phyloP scores from a whole-genome alignment of 2,329 filamentous ascomycete genomes.

The Fusarium sp. region DNA sequence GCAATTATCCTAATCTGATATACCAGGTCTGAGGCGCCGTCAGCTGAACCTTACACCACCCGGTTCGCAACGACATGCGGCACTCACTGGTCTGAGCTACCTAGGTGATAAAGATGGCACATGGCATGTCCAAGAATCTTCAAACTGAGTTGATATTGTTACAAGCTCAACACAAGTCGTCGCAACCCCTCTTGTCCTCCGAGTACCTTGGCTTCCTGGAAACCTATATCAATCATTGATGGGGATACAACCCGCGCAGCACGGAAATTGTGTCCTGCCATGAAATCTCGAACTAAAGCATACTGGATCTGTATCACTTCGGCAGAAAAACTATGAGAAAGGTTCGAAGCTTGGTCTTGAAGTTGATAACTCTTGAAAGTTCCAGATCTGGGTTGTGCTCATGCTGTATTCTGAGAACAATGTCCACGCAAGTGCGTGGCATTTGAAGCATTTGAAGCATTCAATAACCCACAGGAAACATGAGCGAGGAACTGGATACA shows the following conservation, averaged over 20 bases:
- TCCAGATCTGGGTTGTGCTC: not conserved
- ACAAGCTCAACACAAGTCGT: not conserved
- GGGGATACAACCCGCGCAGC: not conserved
- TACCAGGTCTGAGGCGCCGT: not conserved
- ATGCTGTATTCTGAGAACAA: not conserved
- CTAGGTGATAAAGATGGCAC: not conserved
- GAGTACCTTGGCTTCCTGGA: not conserved
- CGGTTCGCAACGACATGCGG: not conserved
- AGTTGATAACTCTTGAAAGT: not conserved
- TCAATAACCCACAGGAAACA: no score
- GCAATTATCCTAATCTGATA: not conserved
- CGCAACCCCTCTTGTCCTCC: not conserved
- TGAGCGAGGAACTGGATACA: not conserved
- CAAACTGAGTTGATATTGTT: not conserved
- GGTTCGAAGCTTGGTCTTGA: not conserved
- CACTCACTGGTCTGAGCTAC: not conserved
- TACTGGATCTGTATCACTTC: no score
- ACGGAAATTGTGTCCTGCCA: not conserved
- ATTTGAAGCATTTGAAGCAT: not conserved
- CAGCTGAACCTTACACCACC: not conserved
- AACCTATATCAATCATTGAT: not conserved
- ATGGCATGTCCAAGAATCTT: not conserved
- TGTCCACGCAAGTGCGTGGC: not conserved
- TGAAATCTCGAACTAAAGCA: not conserved
- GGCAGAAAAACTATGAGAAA: no score